Evolutionary conservation across 2,329 filamentous ascomycete genomes (phyloP).

Genomic region (Fusarium pilosicola): DNA sequence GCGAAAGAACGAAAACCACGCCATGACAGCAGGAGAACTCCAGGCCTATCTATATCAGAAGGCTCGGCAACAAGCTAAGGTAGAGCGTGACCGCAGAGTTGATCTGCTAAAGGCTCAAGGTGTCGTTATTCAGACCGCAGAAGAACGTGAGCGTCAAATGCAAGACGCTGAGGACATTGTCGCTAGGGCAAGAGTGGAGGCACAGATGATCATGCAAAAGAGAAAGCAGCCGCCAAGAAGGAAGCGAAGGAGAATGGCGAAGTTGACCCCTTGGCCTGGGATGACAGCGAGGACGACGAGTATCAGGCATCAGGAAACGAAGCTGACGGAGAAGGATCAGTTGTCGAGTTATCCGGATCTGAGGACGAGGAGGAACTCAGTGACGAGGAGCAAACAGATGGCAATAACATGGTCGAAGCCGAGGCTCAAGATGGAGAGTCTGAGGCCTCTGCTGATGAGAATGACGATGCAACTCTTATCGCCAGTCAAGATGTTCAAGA

Average conservation of each 20-base stretch:
- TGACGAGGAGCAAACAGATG: conserved; percentile 49
- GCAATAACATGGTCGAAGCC: conserved; percentile 49
- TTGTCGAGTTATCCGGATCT: conserved; percentile 58
- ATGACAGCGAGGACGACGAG: conserved; percentile 66
- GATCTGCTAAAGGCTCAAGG: conserved; percentile 82
- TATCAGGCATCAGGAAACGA: conserved; percentile 54
- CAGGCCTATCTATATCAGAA: conserved; percentile 74
- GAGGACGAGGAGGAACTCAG: conserved; percentile 51
- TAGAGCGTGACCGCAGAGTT: conserved; percentile 80
- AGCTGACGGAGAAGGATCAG: conserved; percentile 52
- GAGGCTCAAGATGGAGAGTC: conserved; percentile 57
- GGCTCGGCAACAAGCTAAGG: conserved; percentile 81
- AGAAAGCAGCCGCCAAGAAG: conserved; percentile 78
- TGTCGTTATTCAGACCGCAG: conserved; percentile 81
- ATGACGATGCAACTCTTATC: conserved; percentile 48
- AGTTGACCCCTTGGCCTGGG: conserved; percentile 63
- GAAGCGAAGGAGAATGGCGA: conserved; percentile 61
- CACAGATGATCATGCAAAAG: conserved; percentile 77
- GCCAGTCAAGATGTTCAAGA: conserved; percentile 49
- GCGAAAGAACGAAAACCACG: conserved; percentile 56
- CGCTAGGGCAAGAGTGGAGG: conserved; percentile 83
- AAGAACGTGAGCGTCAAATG: conserved; percentile 85
- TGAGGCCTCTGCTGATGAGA: conserved; percentile 37
- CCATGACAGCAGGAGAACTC: conserved; percentile 76
- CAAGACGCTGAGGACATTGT: conserved; percentile 89